Evolutionary conservation across 2,329 filamentous ascomycete species (phyloP).

Genomic region (Cercospora sojina): DNA sequence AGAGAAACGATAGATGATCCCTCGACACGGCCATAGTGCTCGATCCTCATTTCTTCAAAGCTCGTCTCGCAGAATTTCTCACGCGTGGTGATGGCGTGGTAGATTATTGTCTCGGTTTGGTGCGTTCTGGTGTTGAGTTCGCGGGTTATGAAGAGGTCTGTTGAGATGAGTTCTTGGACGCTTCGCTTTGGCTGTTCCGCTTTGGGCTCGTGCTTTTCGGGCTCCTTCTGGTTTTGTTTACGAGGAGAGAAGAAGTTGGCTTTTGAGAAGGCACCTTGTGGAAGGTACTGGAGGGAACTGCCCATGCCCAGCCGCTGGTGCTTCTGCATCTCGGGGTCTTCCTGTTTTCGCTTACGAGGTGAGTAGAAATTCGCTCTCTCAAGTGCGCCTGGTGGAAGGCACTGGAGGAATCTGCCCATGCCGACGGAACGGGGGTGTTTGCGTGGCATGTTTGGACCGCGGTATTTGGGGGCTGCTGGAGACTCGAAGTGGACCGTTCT

Average conservation of each 20-base stretch:
- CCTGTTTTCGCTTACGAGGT: neutral
- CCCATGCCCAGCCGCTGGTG: neutral
- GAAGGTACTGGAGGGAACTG: neutral
- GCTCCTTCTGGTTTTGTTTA: neutral
- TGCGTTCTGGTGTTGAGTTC: neutral
- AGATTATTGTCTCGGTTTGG: neutral
- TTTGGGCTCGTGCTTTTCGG: neutral
- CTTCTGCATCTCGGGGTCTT: neutral
- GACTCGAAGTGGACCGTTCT: neutral
- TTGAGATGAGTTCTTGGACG: neutral
- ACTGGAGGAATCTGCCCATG: conserved; percentile 2
- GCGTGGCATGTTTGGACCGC: neutral
- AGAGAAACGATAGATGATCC: neutral
- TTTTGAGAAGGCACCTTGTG: neutral
- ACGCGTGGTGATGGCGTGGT: neutral
- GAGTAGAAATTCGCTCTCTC: neutral
- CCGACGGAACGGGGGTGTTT: conserved; percentile 10
- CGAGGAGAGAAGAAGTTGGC: neutral
- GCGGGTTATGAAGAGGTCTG: neutral
- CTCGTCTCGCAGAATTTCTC: conserved; percentile 1
- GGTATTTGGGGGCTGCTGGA: neutral
- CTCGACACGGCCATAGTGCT: neutral
- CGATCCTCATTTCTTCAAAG: conserved; percentile 4
- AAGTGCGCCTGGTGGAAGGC: neutral
- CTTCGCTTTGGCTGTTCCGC: neutral